Base-by-base conservation (phyloP, 306 rosid genomes). In the Comarum palustre region DNA sequence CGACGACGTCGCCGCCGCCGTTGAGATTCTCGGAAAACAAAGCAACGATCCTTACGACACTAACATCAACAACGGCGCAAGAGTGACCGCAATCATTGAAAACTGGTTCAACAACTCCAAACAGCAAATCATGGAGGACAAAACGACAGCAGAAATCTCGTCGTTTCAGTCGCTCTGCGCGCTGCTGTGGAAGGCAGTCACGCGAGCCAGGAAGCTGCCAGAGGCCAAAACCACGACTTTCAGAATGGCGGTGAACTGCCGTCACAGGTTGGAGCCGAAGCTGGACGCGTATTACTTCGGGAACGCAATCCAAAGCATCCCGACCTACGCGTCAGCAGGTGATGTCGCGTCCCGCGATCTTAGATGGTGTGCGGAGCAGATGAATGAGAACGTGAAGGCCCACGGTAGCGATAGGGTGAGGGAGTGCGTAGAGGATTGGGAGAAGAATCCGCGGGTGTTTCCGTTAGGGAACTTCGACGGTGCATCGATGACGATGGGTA, bases 401-500 rank as follows among this genome's bases (percentile, higher is more conserved):
- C 90, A 94, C 82, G 86, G 82, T 2, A 75, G 79, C 68, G 58
- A 31, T 16, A 80, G 24, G 83, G 97, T 91, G 78, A 83, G 92
- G 32, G 57, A 42, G 34, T 74, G 73, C 55, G 84, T 94, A 22
- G 82, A 82, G 80, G 94, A 94, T 52, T 94, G 98, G 98, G 97
- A 89, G 77, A 63, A 38, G 1, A 77, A 80, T 13, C 96, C 98
- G 9, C 66, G 90, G 77, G 84, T 90, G 22, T 94, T 94, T 67
- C 98, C 97, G 1, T 60, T 94, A 4, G 98, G 98, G 51, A 94
- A 94, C 73, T 72, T 87, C 0, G 97, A 91, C 73, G 97, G 98
- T 2, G 90, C 96, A 2, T 75, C 93, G 3, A 77, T 89, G 46
- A 94, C 98, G 6, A 91, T 91, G 94, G 98, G 98, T 0, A 91